Percentiles rank a stretch among this genome's conserved stretches.
phyloP scores from a whole-genome alignment of 495 filamentous ascomycete genomes.

The Geoglossum glabrum region DNA sequence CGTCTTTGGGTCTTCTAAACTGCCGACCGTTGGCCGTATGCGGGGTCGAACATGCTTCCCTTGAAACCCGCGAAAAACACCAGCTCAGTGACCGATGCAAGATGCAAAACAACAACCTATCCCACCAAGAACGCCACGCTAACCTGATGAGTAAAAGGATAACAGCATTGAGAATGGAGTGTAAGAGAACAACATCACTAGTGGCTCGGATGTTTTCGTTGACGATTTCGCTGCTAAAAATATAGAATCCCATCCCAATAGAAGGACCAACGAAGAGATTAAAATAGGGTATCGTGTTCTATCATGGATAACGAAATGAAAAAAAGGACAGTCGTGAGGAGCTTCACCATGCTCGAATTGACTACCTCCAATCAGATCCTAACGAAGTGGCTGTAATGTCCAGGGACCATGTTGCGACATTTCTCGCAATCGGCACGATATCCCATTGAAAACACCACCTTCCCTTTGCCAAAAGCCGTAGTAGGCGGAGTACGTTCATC shows the following conservation, averaged over 20 bases:
- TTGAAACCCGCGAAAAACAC: too few relatives aligned
- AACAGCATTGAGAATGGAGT: too few relatives aligned
- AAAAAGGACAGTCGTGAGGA: not conserved
- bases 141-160: too few relatives aligned
- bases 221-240: not conserved
- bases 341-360: not conserved
- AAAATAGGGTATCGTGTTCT: not conserved
- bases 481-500: constrained; percentile 22
- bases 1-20: too few relatives aligned
- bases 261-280: not conserved
- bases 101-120: too few relatives aligned
- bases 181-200: too few relatives aligned
- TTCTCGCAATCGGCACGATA: constrained; percentile 75
- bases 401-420: constrained; percentile 57
- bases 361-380: constrained; percentile 1
- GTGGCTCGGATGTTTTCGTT: too few relatives aligned
- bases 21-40: too few relatives aligned
- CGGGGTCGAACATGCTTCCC: too few relatives aligned
- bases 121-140: too few relatives aligned
- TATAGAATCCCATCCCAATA: too few relatives aligned
- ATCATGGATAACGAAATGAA: not conserved
- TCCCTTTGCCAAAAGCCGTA: constrained; percentile 26
- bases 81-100: too few relatives aligned
- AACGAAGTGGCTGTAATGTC: constrained; percentile 76
- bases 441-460: constrained; percentile 59